A percentile compares a stretch with the other conserved stretches of the same genome.
Conservation (phyloP, 768 basidiomycete species). For the Suillus subalutaceus region DNA sequence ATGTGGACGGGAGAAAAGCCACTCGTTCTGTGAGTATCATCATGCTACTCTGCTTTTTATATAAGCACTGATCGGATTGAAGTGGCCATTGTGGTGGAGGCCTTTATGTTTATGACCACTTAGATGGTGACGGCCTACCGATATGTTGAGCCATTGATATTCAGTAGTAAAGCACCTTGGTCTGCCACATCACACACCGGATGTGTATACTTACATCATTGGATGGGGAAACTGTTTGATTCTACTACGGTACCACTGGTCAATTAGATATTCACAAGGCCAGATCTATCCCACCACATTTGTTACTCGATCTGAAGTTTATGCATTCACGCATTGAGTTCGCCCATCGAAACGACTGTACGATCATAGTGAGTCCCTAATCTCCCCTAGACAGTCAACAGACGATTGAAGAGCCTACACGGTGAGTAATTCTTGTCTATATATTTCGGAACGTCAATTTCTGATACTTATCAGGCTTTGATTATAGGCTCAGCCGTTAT, state of each 20-base stretch:
- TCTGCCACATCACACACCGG: not conserved
- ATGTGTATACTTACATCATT: not conserved
- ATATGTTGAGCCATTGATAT: not conserved
- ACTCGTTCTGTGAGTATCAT: slow-evolving; percentile 58
- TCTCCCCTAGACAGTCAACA: not conserved
- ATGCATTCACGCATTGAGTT: not conserved
- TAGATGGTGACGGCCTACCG: slow-evolving; percentile 23
- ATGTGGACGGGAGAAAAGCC: slow-evolving; percentile 51
- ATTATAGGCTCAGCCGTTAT: not conserved
- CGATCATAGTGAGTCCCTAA: not conserved
- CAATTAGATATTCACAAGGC: not conserved
- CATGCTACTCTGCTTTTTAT: not conserved
- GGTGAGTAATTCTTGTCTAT: not conserved
- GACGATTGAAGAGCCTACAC: not conserved
- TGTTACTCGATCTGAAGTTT: not conserved
- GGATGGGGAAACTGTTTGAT: not conserved
- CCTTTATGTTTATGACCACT: slow-evolving; percentile 46
- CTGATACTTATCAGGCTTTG: not conserved
- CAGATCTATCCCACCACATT: not conserved
- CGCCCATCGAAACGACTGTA: not conserved
- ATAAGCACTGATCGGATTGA: slow-evolving; percentile 3
- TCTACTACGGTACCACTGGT: not conserved
- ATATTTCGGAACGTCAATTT: not conserved
- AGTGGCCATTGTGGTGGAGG: slow-evolving; percentile 56
- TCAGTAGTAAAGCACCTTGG: not conserved